Percentiles rank a stretch among this genome's conserved stretches.
These are phyloP conservation scores for Ulmus americana DNA, from an alignment of 331 rosid genomes.

Conservation along the genomic window DNA sequence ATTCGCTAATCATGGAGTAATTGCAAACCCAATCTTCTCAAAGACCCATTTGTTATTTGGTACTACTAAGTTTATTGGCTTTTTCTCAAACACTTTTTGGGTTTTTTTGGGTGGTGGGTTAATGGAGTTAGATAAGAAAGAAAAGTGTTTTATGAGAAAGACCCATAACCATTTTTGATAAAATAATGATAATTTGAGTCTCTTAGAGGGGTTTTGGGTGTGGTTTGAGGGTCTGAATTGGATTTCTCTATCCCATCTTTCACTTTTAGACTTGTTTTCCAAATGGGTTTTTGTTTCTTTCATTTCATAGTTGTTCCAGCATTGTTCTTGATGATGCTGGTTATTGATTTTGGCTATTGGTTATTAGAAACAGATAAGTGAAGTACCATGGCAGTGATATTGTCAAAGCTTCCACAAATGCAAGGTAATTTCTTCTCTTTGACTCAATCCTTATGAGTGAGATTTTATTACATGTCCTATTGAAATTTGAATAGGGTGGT, in stretches of 20 bases:
- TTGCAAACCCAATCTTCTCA: background rate
- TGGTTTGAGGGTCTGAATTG: slow-evolving; percentile 17
- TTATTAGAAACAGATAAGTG: slow-evolving; percentile 59
- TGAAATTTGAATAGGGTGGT: too few species aligned
- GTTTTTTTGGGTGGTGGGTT: background rate
- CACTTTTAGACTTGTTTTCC: slow-evolving; percentile 16
- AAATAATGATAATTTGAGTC: slow-evolving; percentile 22
- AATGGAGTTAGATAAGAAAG: slow-evolving; percentile 30
- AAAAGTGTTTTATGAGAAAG: slow-evolving; percentile 24
- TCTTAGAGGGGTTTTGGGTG: slow-evolving; percentile 22
- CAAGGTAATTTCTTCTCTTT: slow-evolving; percentile 51
- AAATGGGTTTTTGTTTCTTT: slow-evolving; percentile 64
- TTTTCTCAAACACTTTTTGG: slow-evolving; percentile 8
- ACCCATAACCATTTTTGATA: slow-evolving; percentile 29
- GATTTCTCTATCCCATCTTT: slow-evolving; percentile 8
- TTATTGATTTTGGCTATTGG: background rate
- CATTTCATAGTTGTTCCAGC: slow-evolving; percentile 52
- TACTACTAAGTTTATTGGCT: too few species aligned
- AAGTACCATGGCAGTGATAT: slow-evolving; percentile 68
- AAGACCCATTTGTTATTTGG: slow-evolving; percentile 8
- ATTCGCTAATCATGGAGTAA: too few species aligned
- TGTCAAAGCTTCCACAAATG: slow-evolving; percentile 73
- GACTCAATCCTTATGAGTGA: slow-evolving; percentile 6
- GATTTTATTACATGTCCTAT: background rate
- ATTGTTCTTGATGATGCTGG: slow-evolving; percentile 49